Evolutionary conservation across 352 stramenopile species (phyloP).

Genomic region (Pythium biforme): DNA sequence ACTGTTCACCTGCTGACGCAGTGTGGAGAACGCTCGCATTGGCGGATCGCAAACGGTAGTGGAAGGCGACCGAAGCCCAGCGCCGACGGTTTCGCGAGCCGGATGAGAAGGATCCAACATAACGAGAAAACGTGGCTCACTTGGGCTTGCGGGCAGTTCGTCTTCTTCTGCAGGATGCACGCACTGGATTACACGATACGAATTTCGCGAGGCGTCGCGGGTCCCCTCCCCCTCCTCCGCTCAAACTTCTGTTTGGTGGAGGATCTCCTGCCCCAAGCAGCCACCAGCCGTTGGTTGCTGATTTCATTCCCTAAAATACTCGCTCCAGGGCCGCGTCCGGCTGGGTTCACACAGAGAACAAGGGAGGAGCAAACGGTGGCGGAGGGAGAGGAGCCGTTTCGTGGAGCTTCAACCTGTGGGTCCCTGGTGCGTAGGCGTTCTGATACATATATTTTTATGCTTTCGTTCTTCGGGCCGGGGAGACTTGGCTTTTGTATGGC

Average conservation of each 20-base stretch:
- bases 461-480: not conserved
- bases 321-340: not conserved
- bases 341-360: constrained; percentile 9
- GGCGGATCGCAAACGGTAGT: not conserved
- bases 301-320: constrained; percentile 7
- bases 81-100: not conserved
- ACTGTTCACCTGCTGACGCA: not conserved
- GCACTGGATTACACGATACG: not conserved
- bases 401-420: constrained; percentile 1
- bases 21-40: not conserved
- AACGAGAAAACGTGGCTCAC: not conserved
- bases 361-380: not conserved
- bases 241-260: not conserved
- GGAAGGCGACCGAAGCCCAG: not conserved
- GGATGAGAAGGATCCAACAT: not conserved
- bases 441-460: constrained; percentile 11
- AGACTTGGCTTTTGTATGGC: constrained; percentile 11
- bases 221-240: not conserved
- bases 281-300: not conserved
- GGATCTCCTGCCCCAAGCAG: constrained; percentile 5
- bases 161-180: not conserved
- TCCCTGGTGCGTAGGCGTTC: not conserved
- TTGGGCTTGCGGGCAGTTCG: not conserved
- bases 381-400: constrained; percentile 4
- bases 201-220: not conserved